Evolutionary conservation across 768 basidiomycete genomes (phyloP).

Genomic region (Hortiboletus campestris): DNA sequence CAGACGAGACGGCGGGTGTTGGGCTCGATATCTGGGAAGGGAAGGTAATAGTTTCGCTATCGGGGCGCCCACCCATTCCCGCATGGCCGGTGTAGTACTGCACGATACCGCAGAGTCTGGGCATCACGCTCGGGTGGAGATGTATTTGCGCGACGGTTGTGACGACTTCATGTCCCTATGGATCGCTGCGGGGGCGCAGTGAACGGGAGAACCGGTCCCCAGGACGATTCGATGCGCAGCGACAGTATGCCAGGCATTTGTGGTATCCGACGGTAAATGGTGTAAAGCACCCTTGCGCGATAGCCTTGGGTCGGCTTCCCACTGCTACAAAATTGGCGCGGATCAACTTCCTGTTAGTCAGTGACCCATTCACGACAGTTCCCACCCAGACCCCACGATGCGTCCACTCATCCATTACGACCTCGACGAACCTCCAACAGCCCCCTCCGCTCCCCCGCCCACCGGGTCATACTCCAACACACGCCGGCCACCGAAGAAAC

Average conservation of each 20-base stretch:
- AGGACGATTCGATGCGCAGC: too few relatives aligned
- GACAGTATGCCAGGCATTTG: too few relatives aligned
- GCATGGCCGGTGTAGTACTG: too few relatives aligned
- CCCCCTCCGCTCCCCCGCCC: background rate
- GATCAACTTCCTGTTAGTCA: background rate
- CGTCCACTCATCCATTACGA: conserved; percentile 32
- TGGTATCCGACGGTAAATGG: too few relatives aligned
- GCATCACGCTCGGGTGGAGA: conserved; percentile 69
- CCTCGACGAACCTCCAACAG: conserved; percentile 14
- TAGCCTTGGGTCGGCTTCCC: too few relatives aligned
- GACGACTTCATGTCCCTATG: conserved; percentile 81
- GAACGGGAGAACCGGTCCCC: background rate
- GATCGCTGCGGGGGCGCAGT: background rate
- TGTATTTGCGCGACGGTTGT: conserved; percentile 95
- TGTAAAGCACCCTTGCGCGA: too few relatives aligned
- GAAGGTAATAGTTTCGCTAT: conserved; percentile 70
- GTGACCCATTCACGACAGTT: background rate
- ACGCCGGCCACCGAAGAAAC: conserved; percentile 51
- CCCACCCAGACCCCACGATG: conserved; percentile 4
- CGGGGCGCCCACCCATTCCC: too few relatives aligned
- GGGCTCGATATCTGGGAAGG: conserved; percentile 66
- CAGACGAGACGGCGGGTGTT: conserved; percentile 83
- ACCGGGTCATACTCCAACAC: background rate
- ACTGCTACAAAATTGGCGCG: too few relatives aligned
- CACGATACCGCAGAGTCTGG: conserved; percentile 63